Evolutionary conservation across 306 rosid genomes (phyloP).

Genomic region (Prunus campanulata): DNA sequence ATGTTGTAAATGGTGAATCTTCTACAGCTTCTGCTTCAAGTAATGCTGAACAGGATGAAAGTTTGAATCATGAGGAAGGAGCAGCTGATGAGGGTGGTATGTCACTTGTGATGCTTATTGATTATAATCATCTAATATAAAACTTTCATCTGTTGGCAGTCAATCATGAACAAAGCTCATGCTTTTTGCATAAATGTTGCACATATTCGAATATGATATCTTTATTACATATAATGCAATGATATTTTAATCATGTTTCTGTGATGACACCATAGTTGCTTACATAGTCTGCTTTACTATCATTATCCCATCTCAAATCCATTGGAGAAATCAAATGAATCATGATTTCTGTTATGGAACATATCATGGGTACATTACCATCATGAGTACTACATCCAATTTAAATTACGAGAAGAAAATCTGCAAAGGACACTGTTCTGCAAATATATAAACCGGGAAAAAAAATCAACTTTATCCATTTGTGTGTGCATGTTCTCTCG

Average conservation of each 20-base stretch:
- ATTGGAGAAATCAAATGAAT: neutral
- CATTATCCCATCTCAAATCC: neutral
- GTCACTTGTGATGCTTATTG: slow-evolving; percentile 9
- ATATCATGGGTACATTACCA: neutral
- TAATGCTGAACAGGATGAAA: slow-evolving; percentile 46
- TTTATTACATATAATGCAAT: neutral
- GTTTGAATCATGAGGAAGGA: slow-evolving; percentile 41
- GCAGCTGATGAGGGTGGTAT: slow-evolving; percentile 60
- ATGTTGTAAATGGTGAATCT: slow-evolving; percentile 59
- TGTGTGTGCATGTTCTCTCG: neutral
- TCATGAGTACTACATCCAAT: neutral
- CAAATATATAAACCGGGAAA: neutral
- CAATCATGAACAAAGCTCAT: neutral
- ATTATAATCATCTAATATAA: neutral
- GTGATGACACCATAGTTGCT: neutral
- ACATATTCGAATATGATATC: neutral
- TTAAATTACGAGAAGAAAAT: neutral
- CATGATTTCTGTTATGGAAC: neutral
- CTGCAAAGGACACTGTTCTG: neutral
- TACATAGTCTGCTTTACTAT: neutral
- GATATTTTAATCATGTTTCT: neutral
- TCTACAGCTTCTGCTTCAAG: slow-evolving; percentile 56
- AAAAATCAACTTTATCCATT: neutral
- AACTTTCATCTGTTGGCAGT: neutral
- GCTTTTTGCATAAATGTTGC: neutral